A percentile compares a stretch with the other conserved stretches of the same genome.
Evolutionary conservation across 2,329 filamentous ascomycete species (phyloP).

Genomic region (Diaporthe citri): DNA sequence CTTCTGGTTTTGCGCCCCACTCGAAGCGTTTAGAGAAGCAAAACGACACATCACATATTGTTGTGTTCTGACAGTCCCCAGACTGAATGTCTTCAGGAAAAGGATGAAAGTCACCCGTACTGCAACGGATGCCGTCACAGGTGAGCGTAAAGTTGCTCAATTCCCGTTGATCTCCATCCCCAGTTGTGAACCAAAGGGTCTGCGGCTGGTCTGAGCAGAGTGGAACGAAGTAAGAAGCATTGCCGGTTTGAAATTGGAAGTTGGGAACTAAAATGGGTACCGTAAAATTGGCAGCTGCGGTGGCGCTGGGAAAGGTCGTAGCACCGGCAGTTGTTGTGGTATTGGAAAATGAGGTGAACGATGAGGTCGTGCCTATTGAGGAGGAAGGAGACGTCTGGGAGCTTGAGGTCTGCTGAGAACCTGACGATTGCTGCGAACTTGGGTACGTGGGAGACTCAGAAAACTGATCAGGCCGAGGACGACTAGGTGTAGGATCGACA

Average conservation of each 20-base stretch:
- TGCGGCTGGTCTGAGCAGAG: conserved; percentile 18
- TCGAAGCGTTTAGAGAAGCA: conserved; percentile 25
- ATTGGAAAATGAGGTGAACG: no score
- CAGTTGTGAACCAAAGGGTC: conserved; percentile 26
- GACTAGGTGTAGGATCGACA: conserved; percentile 5
- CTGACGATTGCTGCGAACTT: no score
- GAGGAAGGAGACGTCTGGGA: no score
- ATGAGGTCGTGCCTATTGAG: not conserved
- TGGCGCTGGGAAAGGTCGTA: no score
- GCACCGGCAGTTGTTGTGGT: no score
- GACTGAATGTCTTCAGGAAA: not conserved
- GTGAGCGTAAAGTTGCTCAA: conserved; percentile 3
- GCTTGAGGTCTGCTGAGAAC: no score
- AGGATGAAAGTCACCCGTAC: not conserved
- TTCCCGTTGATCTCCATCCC: not conserved
- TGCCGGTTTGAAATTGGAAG: not conserved
- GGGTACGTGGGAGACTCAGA: no score
- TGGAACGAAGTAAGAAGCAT: conserved; percentile 23
- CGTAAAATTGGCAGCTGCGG: not conserved
- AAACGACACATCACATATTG: not conserved
- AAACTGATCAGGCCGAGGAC: no score
- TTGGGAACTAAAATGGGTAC: conserved; percentile 5
- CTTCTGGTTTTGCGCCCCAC: not conserved
- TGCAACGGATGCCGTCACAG: not conserved
- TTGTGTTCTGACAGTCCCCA: conserved; percentile 1